Evolutionary conservation across 345 rosid genomes (phyloP), one percentile per base, ranked within the genome.

Genomic region (Eucalyptus sp.): DNA sequence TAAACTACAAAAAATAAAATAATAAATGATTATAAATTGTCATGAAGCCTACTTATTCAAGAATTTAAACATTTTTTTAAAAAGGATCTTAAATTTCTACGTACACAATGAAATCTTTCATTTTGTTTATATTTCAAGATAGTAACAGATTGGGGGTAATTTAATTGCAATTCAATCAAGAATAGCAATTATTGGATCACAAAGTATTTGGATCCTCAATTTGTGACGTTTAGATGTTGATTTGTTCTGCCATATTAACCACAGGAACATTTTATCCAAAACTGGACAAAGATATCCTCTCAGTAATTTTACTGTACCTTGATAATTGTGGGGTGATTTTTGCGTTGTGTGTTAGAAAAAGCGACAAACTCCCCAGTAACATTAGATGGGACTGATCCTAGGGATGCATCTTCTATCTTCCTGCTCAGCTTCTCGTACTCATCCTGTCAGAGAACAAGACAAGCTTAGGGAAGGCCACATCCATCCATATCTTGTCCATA

Each of bases 301-400:
- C 49, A 10, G 24, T 31, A 56, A 44, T 43, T 68, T 2, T 13
- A 64, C 37, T 3, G 33, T 89, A 95, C 99, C 96, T 94, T 94
- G 13, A 95, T 88, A 62, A 97, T 94, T 1, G 95, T 87, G 43
- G 95, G 93, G 90, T 96, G 97, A 90, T 95, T 92, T 87, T 50
- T 84, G 27, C 88, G 88, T 43, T 95, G 93, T 37, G 88, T 51
- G 16, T 90, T 84, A 13, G 93, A 86, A 88, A 96, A 97, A 86
- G 48, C 92, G 71, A 92, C 90, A n/a, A 93, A 90, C 49, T 95
- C 97, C 7, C 89, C 92, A 0, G 56, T 89, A 17, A 68, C 71
- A 66, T 89, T 90, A 37, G 84, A 87, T 49, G 89, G 88, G 54
- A 37, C 17, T 33, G 84, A 85, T 80, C 76, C 51, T 86, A 60